phyloP scores from a whole-genome alignment of 305 asterid genomes.

The Plantago lanceolata region DNA sequence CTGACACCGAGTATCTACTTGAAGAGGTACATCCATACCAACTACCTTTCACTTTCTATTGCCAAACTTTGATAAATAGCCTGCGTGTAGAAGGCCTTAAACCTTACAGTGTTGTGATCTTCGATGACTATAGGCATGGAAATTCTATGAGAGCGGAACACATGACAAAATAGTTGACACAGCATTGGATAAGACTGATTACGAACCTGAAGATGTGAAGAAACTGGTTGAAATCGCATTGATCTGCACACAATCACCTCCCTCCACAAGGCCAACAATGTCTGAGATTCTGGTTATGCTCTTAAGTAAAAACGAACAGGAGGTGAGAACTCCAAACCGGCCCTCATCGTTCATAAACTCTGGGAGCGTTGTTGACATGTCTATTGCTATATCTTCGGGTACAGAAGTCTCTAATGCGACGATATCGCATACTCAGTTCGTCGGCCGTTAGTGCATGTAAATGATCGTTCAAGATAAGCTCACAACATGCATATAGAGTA shows the following conservation, averaged over 20 bases:
- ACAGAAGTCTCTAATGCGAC: conserved; percentile 45
- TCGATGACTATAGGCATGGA: conserved; percentile 48
- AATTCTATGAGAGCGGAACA: conserved; percentile 42
- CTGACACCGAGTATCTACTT: conserved; percentile 59
- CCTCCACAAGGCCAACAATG: conserved; percentile 61
- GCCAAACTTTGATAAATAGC: not conserved
- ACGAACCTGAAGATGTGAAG: conserved; percentile 43
- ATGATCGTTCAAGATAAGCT: not conserved
- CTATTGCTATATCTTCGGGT: conserved; percentile 25
- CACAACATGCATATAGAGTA: not conserved
- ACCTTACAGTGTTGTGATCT: not conserved
- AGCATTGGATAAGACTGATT: conserved; percentile 41
- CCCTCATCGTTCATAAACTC: conserved; percentile 24
- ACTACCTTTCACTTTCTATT: not conserved
- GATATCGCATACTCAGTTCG: conserved; percentile 33
- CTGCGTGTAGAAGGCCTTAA: not conserved
- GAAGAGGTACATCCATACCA: conserved; percentile 44
- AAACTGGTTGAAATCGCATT: conserved; percentile 56
- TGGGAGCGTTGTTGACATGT: conserved; percentile 21
- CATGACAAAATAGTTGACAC: conserved; percentile 46
- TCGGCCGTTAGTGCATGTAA: conserved; percentile 36
- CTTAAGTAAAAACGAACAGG: conserved; percentile 28
- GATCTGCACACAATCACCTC: conserved; percentile 56
- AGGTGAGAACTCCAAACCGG: conserved; percentile 29
- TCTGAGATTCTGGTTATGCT: conserved; percentile 58